Base-by-base conservation (phyloP, 805 yeast genomes). In the Lachancea meyersii region DNA sequence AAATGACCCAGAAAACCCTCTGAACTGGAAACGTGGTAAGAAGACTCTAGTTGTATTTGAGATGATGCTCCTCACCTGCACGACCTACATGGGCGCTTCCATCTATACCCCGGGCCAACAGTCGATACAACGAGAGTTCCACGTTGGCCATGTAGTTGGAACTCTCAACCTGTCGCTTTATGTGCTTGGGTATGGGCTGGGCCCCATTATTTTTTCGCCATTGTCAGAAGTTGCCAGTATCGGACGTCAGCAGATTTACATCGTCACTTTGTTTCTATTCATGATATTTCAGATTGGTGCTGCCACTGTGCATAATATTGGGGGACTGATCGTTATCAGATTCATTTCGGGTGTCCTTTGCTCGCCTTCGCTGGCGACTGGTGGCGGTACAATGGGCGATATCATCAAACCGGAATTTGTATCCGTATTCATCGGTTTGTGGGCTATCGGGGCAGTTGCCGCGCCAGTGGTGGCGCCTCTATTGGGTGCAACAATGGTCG, bases 401-500 rank as follows among this genome's bases (percentile, higher is more conserved):
- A 60, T 78, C 36, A 55, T 72, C 22, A 37, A 56, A 3, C 57
- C 67, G 16, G 69, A 76, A 4, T 61, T 61, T 42, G 56, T 69
- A 28, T 77, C 81, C 2, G 47, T 71, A 17, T 72, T 73, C 3
- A 60, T 78, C 39, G 74, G 74, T 7, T 45, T 65, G 5, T 79
- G 82, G 82, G 65, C 77, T 16, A 51, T 72, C 22, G 78, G 75
- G 40, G 75, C 78, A 0, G 74, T 73, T 32, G 62, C 70, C 38
- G 83, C 82, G 9, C 81, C 81, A 1, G 65, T 71, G 9, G 32
- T 74, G 17, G 82, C 80, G 10, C 84, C 84, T 1, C 51, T 79
- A 5, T 52, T 79, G 32, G 82, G 83, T 31, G 73, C 79, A 7
- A 69, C 71, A 4, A 61, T 79, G 53, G 62, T 65, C 3, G 70